A percentile compares a stretch with the other conserved stretches of the same genome.
phyloP scores from a whole-genome alignment of 495 filamentous ascomycete genomes.

The Acidomyces sp. region DNA sequence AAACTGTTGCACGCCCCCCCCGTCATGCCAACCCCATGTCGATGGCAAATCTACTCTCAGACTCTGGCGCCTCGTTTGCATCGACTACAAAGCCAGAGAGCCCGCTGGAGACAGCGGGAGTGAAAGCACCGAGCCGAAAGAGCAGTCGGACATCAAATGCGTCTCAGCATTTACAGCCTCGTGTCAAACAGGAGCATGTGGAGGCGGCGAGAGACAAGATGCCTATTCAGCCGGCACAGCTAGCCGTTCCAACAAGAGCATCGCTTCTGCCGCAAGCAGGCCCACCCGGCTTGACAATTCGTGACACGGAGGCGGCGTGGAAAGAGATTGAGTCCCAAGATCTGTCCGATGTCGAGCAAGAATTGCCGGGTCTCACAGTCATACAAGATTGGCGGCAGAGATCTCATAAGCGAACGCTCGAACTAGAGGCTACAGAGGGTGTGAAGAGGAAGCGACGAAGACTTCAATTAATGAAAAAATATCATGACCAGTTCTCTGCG shows the following conservation, averaged over 20 bases:
- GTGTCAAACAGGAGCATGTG: conserved; percentile 8
- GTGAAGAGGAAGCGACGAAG: conserved; percentile 51
- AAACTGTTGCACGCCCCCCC: conserved; percentile 1
- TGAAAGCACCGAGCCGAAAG: conserved; percentile 10
- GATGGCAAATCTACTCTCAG: conserved; percentile 16
- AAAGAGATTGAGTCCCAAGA: conserved; percentile 17
- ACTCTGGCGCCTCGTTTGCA: background rate
- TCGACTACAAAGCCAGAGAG: conserved; percentile 17
- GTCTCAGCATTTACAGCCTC: conserved; percentile 9
- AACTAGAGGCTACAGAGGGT: conserved; percentile 44
- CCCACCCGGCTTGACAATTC: conserved; percentile 16
- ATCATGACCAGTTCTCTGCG: conserved; percentile 40
- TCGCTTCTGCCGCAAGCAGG: conserved; percentile 29
- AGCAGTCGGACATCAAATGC: conserved; percentile 9
- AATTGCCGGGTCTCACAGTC: background rate
- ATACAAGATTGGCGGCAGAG: conserved; percentile 5
- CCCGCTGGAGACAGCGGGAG: background rate
- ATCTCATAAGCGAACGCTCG: conserved; percentile 28
- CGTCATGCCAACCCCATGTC: conserved; percentile 16
- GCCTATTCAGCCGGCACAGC: conserved; percentile 2
- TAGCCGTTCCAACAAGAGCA: background rate
- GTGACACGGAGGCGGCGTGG: conserved; percentile 19
- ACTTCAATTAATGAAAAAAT: conserved; percentile 35
- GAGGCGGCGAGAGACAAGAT: conserved; percentile 1
- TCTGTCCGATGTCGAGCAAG: conserved; percentile 17